Conservation (phyloP, 2,329 filamentous ascomycete species). For the Aspergillus neoniger region DNA sequence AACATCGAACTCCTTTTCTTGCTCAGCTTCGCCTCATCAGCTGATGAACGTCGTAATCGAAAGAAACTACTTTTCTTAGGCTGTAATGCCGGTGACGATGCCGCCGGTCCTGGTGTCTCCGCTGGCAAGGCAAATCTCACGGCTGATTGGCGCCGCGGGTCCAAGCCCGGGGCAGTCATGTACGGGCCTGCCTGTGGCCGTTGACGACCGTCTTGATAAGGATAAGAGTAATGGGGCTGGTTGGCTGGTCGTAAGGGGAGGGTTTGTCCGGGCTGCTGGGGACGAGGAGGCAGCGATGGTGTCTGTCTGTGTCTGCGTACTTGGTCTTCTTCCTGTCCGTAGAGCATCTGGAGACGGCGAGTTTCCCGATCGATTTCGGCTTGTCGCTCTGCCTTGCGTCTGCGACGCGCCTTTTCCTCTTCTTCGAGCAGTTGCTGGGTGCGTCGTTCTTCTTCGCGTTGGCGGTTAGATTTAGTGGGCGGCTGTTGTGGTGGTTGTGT, state of each 20-base stretch:
- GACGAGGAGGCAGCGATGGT: slow-evolving; percentile 24
- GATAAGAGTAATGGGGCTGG: slow-evolving; percentile 17
- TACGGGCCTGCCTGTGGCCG: background rate
- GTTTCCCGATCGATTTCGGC: slow-evolving; percentile 74
- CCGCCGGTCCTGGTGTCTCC: slow-evolving; percentile 11
- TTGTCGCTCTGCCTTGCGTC: slow-evolving; percentile 50
- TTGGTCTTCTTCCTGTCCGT: slow-evolving; percentile 50
- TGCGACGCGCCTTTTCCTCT: slow-evolving; percentile 56
- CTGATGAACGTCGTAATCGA: slow-evolving; percentile 40
- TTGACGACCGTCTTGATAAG: slow-evolving; percentile 17
- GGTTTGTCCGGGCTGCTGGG: slow-evolving; percentile 16
- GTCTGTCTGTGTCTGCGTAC: slow-evolving; percentile 30
- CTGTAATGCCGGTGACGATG: slow-evolving; percentile 23
- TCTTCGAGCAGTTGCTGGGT: slow-evolving; percentile 54
- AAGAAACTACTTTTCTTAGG: slow-evolving; percentile 51
- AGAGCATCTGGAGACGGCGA: slow-evolving; percentile 64
- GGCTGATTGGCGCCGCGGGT: slow-evolving; percentile 23
- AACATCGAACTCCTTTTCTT: slow-evolving; percentile 53
- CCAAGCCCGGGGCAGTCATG: background rate
- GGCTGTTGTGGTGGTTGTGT: slow-evolving; percentile 14
- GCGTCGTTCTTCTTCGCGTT: slow-evolving; percentile 51
- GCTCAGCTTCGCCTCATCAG: slow-evolving; percentile 39
- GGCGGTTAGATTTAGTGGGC: background rate
- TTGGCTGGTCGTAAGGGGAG: slow-evolving; percentile 18
- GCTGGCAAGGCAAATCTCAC: slow-evolving; percentile 20